Base-by-base conservation (phyloP, 83 land plant species). In the Diphasiastrum complanatum region DNA sequence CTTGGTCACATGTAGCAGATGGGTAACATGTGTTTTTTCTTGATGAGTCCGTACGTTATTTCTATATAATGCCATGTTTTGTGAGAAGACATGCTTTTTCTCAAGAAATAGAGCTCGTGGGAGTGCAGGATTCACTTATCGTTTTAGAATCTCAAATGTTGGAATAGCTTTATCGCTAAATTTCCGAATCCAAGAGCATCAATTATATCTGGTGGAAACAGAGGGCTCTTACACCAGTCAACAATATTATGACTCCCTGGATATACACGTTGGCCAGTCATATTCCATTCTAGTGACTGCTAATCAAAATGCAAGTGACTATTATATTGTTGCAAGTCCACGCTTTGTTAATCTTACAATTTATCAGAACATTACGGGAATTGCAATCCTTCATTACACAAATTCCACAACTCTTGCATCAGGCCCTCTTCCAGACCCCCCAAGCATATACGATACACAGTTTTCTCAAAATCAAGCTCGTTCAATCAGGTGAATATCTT, bases 201-300 rank as follows among this genome's bases (percentile, higher is more conserved):
- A 76, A 56, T 27, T 90, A 50, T 74, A 76, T 45, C 60, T 90
- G 18, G 91, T 79, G 35, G 97, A 90, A 65, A 75, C 89, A 19
- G 92, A 90, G 63, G 97, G 97, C 33, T 81, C 97, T 37, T 90
- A 90, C 57, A 80, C 87, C 18, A 67, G 73, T 27, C 97, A 90
- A 48, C 87, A 84, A 33, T 83, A 81, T 43, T 90, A 81, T 45
- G 73, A 84, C 11, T 78, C 80, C 57, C 71, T 90, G 30, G 92
- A 90, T 51, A 83, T 90, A 18, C 88, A 83, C 73, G 85, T 83
- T 29, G 92, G 97, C n/a, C 97, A 90, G 72, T 75, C 88, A 32
- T 83, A 81, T 72, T 86, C 97, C 1, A 83, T 89, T 63, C 56
- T 89, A 65, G 78, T 89, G 0, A 89, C 91, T 10, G 78, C 77